A percentile compares a stretch with the other conserved stretches of the same genome.
These are phyloP conservation scores for Laguncularia racemosa DNA, from an alignment of 345 rosid genomes.

Conservation along the genomic window DNA sequence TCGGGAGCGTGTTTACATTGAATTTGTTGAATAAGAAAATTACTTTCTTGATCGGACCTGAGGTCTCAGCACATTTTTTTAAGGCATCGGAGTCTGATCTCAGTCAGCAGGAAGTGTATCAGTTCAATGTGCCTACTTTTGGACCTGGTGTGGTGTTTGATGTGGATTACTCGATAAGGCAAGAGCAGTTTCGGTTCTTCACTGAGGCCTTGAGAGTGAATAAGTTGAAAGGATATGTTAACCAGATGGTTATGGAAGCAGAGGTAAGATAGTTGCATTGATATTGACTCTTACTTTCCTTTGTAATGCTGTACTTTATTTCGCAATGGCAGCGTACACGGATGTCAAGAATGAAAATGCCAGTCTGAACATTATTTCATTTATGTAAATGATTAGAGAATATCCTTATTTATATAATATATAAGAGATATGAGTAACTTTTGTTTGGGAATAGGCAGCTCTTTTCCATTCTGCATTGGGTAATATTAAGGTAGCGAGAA, in stretches of 20 bases:
- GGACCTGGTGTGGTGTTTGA: constrained; percentile 98
- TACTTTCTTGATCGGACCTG: constrained; percentile 93
- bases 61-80: constrained; percentile 94
- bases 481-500: too few relatives aligned
- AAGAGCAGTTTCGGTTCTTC: constrained; percentile 95
- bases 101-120: constrained; percentile 96
- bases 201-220: constrained; percentile 79
- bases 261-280: constrained; percentile 32
- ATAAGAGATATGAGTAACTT: too few relatives aligned
- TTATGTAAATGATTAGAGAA: too few relatives aligned
- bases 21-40: constrained; percentile 63
- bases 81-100: constrained; percentile 85
- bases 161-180: constrained; percentile 79
- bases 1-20: constrained; percentile 86
- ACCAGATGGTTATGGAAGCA: constrained; percentile 91
- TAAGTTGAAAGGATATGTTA: constrained; percentile 87
- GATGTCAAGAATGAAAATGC: too few relatives aligned
- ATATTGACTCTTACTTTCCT: not conserved
- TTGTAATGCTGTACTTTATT: not conserved
- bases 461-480: too few relatives aligned
- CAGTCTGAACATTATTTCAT: too few relatives aligned
- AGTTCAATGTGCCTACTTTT: constrained; percentile 92
- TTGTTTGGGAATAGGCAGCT: too few relatives aligned
- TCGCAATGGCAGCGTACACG: not conserved
- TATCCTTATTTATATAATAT: too few relatives aligned